These are phyloP conservation scores for Botryococcus braunii DNA, from an alignment of 163 green algal species.

Conservation along the genomic window DNA sequence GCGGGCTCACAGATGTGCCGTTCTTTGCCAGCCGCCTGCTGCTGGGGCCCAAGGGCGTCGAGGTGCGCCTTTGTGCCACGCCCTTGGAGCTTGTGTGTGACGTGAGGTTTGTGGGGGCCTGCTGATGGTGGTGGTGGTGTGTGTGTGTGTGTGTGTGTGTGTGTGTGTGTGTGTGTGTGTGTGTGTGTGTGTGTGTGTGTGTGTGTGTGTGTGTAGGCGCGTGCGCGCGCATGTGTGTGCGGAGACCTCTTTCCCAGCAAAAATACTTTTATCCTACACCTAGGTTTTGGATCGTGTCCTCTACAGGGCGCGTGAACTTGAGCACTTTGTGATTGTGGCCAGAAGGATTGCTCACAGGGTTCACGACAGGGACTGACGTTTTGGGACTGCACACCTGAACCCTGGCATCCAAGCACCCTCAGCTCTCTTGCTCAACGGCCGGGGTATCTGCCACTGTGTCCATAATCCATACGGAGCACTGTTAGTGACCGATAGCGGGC, in stretches of 20 bases:
- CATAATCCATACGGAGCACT: too few species aligned
- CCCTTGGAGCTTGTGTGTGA: background rate
- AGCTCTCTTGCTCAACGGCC: too few species aligned
- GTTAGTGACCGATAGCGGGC: too few species aligned
- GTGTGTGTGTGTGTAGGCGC: background rate
- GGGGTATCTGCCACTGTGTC: too few species aligned
- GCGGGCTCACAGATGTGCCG: slow-evolving; percentile 43
- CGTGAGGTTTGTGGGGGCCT: background rate
- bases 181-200: background rate
- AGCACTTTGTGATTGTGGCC: too few species aligned
- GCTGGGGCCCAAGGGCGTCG: slow-evolving; percentile 34
- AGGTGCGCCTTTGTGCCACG: slow-evolving; percentile 3
- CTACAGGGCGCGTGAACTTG: too few species aligned
- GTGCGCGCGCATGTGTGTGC: background rate
- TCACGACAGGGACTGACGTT: too few species aligned
- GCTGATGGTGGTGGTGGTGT: background rate
- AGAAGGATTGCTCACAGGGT: too few species aligned
- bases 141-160: background rate
- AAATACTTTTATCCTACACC: too few species aligned
- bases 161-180: background rate
- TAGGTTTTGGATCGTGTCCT: too few species aligned
- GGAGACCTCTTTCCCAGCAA: background rate
- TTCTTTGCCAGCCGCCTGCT: slow-evolving; percentile 80
- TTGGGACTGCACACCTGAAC: too few species aligned
- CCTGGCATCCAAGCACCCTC: too few species aligned